Percentiles rank a stretch among this genome's conserved stretches.
Evolutionary conservation across 306 rosid species (phyloP).

Genomic region (Castanea mollissima): DNA sequence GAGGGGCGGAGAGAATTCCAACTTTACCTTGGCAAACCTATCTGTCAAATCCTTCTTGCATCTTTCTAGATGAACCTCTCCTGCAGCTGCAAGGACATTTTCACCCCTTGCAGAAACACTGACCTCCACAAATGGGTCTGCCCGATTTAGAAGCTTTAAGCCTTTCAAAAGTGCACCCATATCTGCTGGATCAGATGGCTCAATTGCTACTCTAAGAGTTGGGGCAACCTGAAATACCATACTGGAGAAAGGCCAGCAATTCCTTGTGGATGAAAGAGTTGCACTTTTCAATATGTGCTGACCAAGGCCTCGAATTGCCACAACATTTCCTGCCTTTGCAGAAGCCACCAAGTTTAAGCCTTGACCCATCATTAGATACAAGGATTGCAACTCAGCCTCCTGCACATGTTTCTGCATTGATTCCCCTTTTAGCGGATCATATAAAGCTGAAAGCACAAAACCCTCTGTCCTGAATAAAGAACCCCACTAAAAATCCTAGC

Average conservation of each 20-base stretch:
- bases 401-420: constrained; percentile 76
- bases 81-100: constrained; percentile 82
- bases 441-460: constrained; percentile 86
- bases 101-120: constrained; percentile 82
- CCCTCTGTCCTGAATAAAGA: constrained; percentile 57
- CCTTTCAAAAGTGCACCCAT: constrained; percentile 68
- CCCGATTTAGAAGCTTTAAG: constrained; percentile 76
- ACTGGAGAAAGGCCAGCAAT: constrained; percentile 92
- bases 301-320: constrained; percentile 91
- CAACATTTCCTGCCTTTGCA: constrained; percentile 75
- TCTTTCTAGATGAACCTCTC: constrained; percentile 94
- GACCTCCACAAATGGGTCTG: constrained; percentile 91
- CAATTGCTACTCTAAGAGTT: constrained; percentile 81
- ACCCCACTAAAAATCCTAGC: constrained; percentile 89
- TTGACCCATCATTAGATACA: constrained; percentile 96
- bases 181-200: constrained; percentile 88
- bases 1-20: constrained; percentile 84
- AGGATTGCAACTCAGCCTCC: constrained; percentile 66
- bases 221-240: constrained; percentile 85
- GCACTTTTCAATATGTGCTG: constrained; percentile 89
- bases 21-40: constrained; percentile 77
- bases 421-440: constrained; percentile 78
- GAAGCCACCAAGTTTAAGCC: constrained; percentile 68
- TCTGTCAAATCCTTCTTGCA: constrained; percentile 89
- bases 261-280: constrained; percentile 76